Base-by-base conservation (phyloP, 2,329 filamentous ascomycete species). In the Rachicladosporium sp. region DNA sequence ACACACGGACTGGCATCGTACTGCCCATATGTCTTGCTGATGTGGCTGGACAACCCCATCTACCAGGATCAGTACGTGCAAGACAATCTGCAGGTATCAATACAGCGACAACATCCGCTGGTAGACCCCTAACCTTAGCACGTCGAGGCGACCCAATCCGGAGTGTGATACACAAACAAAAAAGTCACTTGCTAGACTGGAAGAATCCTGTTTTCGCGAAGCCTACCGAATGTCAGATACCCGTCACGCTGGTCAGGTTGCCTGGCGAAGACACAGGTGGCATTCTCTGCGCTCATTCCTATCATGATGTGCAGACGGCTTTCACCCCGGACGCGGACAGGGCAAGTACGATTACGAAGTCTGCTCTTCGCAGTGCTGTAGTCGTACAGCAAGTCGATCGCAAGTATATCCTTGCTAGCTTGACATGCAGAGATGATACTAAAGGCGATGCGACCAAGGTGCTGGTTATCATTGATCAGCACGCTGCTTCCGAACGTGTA, bases 401-500 rank as follows among this genome's bases (percentile, higher is more conserved):
- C 10, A 98, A 98, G 57, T 98, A 93, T 55, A 81, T 98, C 10
- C 63, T 98, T 1, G 67, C 78, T 13, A 80, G 74, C 45, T 62
- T 84, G 36, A 56, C 47, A 5, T 32, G 60, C 0, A 12, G 35
- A 30, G 9, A 37, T 30, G 31, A n/a, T 33, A 12, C 3, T 31
- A 6, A 11, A 13, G 11, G 9, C 11, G 8, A 35, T 31, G 10
- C 21, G 31, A 34, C 32, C 19, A 46, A 55, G 2, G 49, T 77
- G 1, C 63, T 96, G 4, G 70, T 93, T 1, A 67, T 95, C 31
- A 71, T 95, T 4, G 91, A 98, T 53, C 91, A 98, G 54, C 91
- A 98, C 56, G 91, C 91, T 1, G 91, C 88, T 3, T 89, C 95
- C 56, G 91, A 98, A 63, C 74, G 91, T 34, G 78, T 82, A 46